Conservation (phyloP, 805 yeast species). For the Saturnispora mendoncae region DNA sequence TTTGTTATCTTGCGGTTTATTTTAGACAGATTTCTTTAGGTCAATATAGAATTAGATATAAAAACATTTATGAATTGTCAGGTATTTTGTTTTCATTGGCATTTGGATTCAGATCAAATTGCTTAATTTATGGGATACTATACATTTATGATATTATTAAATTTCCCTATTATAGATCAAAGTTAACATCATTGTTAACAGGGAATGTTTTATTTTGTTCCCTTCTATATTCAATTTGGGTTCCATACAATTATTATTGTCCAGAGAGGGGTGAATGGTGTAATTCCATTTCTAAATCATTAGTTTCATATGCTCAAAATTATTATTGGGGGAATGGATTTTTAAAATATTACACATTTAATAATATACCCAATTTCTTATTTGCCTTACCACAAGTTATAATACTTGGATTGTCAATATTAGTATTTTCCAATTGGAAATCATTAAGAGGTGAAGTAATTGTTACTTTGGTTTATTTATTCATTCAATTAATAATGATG, state of each 20-base stretch:
- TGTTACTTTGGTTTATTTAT: conserved; percentile 36
- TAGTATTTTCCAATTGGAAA: conserved; percentile 26
- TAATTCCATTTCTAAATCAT: conserved; percentile 40
- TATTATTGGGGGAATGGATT: conserved; percentile 85
- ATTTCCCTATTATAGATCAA: conserved; percentile 12
- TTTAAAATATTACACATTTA: conserved; percentile 69
- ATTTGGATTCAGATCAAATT: conserved; percentile 65
- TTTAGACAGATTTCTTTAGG: conserved; percentile 33
- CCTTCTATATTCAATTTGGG: conserved; percentile 38
- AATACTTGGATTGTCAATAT: conserved; percentile 35
- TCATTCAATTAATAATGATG: conserved; percentile 52
- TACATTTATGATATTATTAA: conserved; percentile 48
- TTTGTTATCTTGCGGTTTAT: conserved; percentile 48
- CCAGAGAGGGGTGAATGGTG: conserved; percentile 80
- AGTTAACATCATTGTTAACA: conserved; percentile 33
- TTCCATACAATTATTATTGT: conserved; percentile 56
- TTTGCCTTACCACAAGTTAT: conserved; percentile 62
- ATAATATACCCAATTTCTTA: conserved; percentile 75
- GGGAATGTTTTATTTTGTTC: conserved; percentile 48
- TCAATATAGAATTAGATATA: conserved; percentile 5
- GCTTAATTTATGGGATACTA: conserved; percentile 60
- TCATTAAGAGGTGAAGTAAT: conserved; percentile 33
- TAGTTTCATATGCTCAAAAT: conserved; percentile 63
- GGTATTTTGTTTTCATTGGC: conserved; percentile 50
- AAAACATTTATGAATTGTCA: conserved; percentile 31